Conservation (phyloP, 306 rosid genomes). For the Fragaria vesca region DNA sequence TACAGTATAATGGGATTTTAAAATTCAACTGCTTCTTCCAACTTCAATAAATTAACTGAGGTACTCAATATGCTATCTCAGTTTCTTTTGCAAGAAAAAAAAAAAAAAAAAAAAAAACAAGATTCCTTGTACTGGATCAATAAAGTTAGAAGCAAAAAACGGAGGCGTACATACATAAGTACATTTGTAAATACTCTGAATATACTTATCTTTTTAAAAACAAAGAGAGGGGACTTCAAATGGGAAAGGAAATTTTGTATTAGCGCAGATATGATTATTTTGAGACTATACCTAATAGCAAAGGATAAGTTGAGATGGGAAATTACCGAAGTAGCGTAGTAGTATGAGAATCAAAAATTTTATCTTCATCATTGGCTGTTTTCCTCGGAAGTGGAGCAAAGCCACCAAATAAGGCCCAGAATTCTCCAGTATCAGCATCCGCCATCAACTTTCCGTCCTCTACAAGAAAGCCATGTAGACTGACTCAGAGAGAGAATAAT, state of each 20-base stretch:
- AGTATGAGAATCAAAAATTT: conserved; percentile 52
- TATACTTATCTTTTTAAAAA: conserved; percentile 2
- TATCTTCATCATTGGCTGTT: conserved; percentile 61
- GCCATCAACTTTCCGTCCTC: conserved; percentile 99
- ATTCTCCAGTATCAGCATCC: conserved; percentile 93
- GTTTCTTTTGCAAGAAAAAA: neutral
- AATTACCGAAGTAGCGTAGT: conserved; percentile 75
- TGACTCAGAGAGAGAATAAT: conserved; percentile 28
- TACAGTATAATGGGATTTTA: conserved; percentile 10
- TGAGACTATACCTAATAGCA: conserved; percentile 17
- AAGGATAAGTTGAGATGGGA: conserved; percentile 22
- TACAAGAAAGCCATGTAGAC: conserved; percentile 36
- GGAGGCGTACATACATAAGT: neutral
- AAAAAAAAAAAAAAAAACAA: neutral
- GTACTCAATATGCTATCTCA: neutral
- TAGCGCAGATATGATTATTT: neutral
- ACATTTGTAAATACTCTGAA: conserved; percentile 10
- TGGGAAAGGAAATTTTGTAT: neutral
- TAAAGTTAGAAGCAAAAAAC: neutral
- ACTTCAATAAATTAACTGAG: conserved; percentile 14
- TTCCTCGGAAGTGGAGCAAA: conserved; percentile 98
- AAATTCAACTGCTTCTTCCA: conserved; percentile 16
- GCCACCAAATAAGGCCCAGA: conserved; percentile 96
- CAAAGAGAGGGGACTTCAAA: conserved; percentile 2
- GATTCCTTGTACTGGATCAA: neutral